A percentile compares a stretch with the other conserved stretches of the same genome.
Conservation (phyloP, 108 stramenopile species). For the Cyclotella choctawhatcheeana region DNA sequence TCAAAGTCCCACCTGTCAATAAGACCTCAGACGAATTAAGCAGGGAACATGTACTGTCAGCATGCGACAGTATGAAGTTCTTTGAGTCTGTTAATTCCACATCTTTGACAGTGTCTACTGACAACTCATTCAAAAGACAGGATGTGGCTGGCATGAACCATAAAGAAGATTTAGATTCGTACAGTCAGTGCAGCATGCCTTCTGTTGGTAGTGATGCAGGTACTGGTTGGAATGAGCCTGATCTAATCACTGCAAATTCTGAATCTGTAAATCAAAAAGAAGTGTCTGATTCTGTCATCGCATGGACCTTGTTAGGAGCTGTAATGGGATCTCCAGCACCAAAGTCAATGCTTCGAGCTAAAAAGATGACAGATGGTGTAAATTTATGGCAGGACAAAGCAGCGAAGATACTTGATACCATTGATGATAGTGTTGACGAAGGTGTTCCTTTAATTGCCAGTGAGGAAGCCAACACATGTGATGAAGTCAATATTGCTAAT, state of each 20-base stretch:
- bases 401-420: too few species aligned
- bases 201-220: not conserved
- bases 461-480: too few species aligned
- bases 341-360: not conserved
- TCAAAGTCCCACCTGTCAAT: not conserved
- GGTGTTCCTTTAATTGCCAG: not conserved
- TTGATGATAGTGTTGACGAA: not conserved
- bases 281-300: not conserved
- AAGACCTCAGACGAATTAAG: not conserved
- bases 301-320: constrained; percentile 10
- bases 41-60: constrained; percentile 1
- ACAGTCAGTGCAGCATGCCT: not conserved
- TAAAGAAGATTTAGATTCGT: not conserved
- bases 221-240: too few species aligned
- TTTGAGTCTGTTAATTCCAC: not conserved
- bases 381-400: not conserved
- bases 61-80: constrained; percentile 6
- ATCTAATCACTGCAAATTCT: not conserved
- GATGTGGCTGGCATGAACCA: not conserved
- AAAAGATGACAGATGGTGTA: not conserved
- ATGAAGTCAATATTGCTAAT: too few species aligned
- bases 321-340: constrained; percentile 16
- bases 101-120: not conserved
- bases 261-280: not conserved
- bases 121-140: not conserved